Conservation (phyloP, 2,329 filamentous ascomycete species). For the Dothistroma septosporum region DNA sequence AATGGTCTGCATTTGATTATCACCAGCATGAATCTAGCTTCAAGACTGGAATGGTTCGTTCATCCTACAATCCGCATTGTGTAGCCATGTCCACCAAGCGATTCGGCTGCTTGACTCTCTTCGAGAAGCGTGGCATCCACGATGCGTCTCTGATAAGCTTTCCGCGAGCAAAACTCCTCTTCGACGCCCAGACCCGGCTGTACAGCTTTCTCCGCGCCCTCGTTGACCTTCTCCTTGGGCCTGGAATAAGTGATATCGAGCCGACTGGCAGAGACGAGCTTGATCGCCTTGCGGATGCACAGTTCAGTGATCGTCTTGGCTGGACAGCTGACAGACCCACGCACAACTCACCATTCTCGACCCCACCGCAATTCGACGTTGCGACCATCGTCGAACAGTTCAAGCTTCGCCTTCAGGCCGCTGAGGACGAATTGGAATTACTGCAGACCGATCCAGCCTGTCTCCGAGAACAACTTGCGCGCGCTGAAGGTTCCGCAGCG, state of each 20-base stretch:
- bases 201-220: constrained; percentile 11
- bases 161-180: constrained; percentile 20
- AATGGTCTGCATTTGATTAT: not conserved
- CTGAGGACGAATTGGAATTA: constrained; percentile 24
- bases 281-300: not conserved
- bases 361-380: constrained; percentile 20
- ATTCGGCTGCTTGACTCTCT: not conserved
- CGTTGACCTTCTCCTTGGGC: not conserved
- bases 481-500: not conserved
- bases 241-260: not conserved
- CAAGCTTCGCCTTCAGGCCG: constrained; percentile 15
- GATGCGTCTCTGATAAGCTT: constrained; percentile 22
- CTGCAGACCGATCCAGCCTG: constrained; percentile 26
- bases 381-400: constrained; percentile 13
- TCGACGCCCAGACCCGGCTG: constrained; percentile 23
- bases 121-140: constrained; percentile 14
- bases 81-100: not conserved
- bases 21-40: not conserved
- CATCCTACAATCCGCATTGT: not conserved
- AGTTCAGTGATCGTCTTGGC: not conserved
- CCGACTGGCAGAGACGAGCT: not conserved
- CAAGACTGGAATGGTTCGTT: not conserved
- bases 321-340: not conserved
- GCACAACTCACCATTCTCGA: constrained; percentile 11
- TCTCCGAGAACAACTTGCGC: not conserved